Evolutionary conservation across 176 grass and related monocot genomes (phyloP).

Genomic region (Carex myosuroides): DNA sequence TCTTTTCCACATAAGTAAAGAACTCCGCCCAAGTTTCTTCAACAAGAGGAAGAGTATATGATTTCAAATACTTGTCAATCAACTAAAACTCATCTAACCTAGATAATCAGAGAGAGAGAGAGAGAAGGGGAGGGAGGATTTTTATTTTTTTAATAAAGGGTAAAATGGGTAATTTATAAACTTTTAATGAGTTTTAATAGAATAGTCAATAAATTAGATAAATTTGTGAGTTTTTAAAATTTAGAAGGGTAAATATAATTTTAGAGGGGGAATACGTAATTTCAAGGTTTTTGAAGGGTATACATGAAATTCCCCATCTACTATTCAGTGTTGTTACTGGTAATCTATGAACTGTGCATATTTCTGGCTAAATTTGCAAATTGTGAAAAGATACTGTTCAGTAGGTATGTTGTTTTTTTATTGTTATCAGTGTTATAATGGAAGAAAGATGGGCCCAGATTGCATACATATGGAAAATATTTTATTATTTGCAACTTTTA

Average conservation of each 20-base stretch:
- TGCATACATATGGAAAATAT: not conserved
- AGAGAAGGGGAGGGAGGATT: not conserved
- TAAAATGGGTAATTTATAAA: too few relatives aligned
- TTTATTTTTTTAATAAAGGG: too few relatives aligned
- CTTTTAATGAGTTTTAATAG: too few relatives aligned
- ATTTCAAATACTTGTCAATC: slow-evolving; percentile 31
- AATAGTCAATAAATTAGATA: too few relatives aligned
- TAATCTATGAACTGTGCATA: not conserved
- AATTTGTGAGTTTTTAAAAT: too few relatives aligned
- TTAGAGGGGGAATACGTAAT: too few relatives aligned
- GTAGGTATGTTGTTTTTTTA: not conserved
- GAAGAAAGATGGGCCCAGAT: not conserved
- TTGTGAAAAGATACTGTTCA: not conserved
- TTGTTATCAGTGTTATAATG: not conserved
- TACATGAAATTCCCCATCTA: not conserved
- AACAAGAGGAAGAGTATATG: slow-evolving; percentile 43
- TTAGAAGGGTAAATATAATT: too few relatives aligned
- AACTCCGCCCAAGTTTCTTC: slow-evolving; percentile 67
- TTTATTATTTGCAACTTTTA: not conserved
- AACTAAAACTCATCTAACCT: slow-evolving; percentile 47
- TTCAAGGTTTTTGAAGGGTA: too few relatives aligned
- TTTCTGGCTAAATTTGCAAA: not conserved
- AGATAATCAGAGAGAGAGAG: not conserved
- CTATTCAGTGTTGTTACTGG: not conserved
- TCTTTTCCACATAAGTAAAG: slow-evolving; percentile 36